These are phyloP conservation scores for Aspergillus phoenicis DNA, from an alignment of 2,329 filamentous ascomycete genomes.

Conservation along the genomic window DNA sequence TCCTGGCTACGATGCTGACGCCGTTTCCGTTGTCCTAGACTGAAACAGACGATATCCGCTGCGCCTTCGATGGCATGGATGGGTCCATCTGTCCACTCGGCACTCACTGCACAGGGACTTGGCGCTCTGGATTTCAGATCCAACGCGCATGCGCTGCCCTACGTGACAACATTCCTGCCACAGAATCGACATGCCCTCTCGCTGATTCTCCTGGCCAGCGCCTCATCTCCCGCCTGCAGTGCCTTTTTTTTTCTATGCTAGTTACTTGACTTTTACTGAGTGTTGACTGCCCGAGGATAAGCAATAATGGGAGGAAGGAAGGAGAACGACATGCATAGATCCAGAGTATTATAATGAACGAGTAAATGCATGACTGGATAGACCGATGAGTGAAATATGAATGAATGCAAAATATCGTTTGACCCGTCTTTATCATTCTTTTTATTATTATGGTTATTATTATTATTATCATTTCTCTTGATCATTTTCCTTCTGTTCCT, in stretches of 20 bases:
- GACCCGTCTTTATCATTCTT: not conserved
- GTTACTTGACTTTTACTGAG: too few species aligned
- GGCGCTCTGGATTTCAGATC: conserved; percentile 22
- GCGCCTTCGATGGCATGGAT: conserved; percentile 15
- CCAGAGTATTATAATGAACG: not conserved
- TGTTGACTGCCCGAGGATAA: too few species aligned
- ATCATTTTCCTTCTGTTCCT: not conserved
- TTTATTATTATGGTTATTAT: not conserved
- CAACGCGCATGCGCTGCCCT: conserved; percentile 25
- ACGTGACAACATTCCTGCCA: conserved; percentile 29
- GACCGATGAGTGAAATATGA: not conserved
- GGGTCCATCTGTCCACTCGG: conserved; percentile 8
- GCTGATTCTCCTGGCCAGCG: not conserved
- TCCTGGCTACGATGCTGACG: not conserved
- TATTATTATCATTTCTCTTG: not conserved
- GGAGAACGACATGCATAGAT: not conserved
- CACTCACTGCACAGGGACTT: conserved; percentile 15
- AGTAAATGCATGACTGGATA: not conserved
- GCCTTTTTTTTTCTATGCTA: not conserved
- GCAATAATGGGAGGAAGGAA: not conserved
- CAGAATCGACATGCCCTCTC: conserved; percentile 16
- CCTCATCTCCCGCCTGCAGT: not conserved
- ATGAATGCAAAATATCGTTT: not conserved
- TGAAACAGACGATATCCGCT: conserved; percentile 6
- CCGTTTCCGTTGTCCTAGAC: conserved; percentile 1